phyloP scores from a whole-genome alignment of 1,139 yeast genomes.

The Diutina siamensis region DNA sequence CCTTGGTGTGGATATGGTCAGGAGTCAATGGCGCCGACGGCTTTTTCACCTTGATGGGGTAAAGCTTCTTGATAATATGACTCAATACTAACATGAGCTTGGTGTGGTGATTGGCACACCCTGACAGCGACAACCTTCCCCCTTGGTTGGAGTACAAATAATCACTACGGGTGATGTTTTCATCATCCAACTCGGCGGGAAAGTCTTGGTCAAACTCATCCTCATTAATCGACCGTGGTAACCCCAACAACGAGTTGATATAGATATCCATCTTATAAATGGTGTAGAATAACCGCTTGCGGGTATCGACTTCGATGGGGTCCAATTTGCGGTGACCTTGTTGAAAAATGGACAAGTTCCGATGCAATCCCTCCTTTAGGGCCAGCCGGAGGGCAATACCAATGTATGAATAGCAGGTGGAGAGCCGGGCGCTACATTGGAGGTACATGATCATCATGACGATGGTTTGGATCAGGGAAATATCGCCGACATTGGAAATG shows the following conservation, averaged over 20 bases:
- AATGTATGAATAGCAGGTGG: slow-evolving; percentile 84
- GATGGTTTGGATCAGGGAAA: slow-evolving; percentile 52
- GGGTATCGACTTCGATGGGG: slow-evolving; percentile 75
- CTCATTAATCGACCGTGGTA: slow-evolving; percentile 65
- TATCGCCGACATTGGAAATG: slow-evolving; percentile 36
- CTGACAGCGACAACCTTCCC: slow-evolving; percentile 54
- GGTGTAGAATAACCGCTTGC: slow-evolving; percentile 81
- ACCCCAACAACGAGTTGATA: slow-evolving; percentile 78
- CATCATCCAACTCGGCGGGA: slow-evolving; percentile 81
- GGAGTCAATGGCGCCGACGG: slow-evolving; percentile 14
- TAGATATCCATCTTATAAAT: slow-evolving; percentile 87
- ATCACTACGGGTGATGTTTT: slow-evolving; percentile 60
- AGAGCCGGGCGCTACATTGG: slow-evolving; percentile 82
- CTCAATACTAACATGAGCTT: slow-evolving; percentile 42
- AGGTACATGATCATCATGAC: slow-evolving; percentile 64
- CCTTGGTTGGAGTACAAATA: slow-evolving; percentile 28
- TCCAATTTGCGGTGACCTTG: slow-evolving; percentile 44
- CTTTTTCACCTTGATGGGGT: slow-evolving; percentile 26
- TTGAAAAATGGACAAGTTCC: slow-evolving; percentile 47
- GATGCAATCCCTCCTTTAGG: slow-evolving; percentile 75
- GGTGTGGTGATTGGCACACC: slow-evolving; percentile 81
- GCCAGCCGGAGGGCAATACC: slow-evolving; percentile 90
- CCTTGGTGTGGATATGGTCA: slow-evolving; percentile 45
- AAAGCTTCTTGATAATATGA: slow-evolving; percentile 30
- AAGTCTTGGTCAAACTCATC: slow-evolving; percentile 85